Percentiles rank a stretch among this genome's conserved stretches.
phyloP scores from a whole-genome alignment of 768 basidiomycete genomes.

The Strobilomyces echinocephalus region DNA sequence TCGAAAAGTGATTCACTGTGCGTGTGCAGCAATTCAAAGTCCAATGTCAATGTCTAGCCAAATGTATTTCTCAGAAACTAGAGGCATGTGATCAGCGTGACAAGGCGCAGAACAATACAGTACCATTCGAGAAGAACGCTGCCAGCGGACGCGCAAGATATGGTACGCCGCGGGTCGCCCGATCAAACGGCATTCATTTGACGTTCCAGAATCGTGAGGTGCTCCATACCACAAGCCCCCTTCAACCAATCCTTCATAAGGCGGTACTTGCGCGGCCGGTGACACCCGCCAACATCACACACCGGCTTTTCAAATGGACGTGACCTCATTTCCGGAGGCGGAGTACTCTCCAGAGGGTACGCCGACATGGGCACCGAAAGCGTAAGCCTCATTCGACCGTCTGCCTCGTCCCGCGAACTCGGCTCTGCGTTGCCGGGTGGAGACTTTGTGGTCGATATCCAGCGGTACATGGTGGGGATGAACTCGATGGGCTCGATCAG shows the following conservation, averaged over 20 bases:
- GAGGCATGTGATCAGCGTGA: too few relatives aligned
- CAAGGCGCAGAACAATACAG: too few relatives aligned
- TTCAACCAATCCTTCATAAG: conserved; percentile 57
- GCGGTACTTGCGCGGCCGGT: conserved; percentile 54
- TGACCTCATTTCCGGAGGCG: conserved; percentile 8
- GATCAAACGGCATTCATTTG: conserved; percentile 10
- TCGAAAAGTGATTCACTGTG: too few relatives aligned
- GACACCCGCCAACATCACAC: conserved; percentile 61
- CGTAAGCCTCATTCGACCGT: conserved; percentile 38
- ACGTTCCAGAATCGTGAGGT: conserved; percentile 53
- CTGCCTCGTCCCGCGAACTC: not conserved
- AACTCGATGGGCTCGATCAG: conserved; percentile 37
- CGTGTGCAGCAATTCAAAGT: too few relatives aligned
- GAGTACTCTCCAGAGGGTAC: conserved; percentile 12
- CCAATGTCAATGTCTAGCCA: too few relatives aligned
- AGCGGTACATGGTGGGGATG: conserved; percentile 61
- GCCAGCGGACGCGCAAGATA: not conserved
- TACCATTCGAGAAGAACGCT: too few relatives aligned
- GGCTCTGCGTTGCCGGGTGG: conserved; percentile 3
- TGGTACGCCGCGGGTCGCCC: not conserved
- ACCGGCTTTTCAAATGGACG: conserved; percentile 12
- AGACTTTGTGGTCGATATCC: conserved; percentile 56
- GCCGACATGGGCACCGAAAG: conserved; percentile 50
- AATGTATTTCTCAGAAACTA: too few relatives aligned
- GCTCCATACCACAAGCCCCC: conserved; percentile 61